phyloP scores from a whole-genome alignment of 768 basidiomycete genomes.

The Kwoniella sp. region DNA sequence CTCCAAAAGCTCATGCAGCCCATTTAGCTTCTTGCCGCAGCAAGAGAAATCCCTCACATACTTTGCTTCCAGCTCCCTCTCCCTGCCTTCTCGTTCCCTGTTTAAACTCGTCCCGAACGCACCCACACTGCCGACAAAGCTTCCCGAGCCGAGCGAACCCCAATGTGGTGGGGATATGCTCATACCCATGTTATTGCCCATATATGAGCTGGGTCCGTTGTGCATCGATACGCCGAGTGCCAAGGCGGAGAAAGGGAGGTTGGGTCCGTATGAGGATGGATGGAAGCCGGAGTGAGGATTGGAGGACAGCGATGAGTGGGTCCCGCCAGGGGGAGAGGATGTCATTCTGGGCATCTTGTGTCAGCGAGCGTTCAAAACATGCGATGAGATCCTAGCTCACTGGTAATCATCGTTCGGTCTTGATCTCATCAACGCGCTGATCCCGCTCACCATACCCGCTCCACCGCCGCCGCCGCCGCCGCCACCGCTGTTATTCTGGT shows the following conservation, averaged over 20 bases:
- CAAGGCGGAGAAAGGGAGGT: constrained; percentile 22
- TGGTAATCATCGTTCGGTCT: constrained; percentile 17
- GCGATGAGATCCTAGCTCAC: constrained; percentile 10
- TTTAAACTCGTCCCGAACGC: constrained; percentile 32
- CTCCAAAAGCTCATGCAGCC: constrained; percentile 54
- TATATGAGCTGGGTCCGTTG: constrained; percentile 11
- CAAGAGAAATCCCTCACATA: constrained; percentile 53
- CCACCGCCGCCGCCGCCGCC: constrained; percentile 22
- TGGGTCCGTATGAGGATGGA: constrained; percentile 27
- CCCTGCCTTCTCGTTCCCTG: constrained; percentile 27
- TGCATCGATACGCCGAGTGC: constrained; percentile 19
- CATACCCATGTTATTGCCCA: constrained; percentile 36
- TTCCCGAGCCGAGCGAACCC: constrained; percentile 28
- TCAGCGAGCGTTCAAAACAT: background rate
- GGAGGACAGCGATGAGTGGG: constrained; percentile 22
- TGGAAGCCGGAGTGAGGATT: constrained; percentile 33
- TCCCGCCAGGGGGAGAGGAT: constrained; percentile 13
- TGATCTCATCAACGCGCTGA: constrained; percentile 29
- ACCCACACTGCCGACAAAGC: constrained; percentile 41
- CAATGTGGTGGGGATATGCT: constrained; percentile 43
- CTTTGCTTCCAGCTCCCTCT: constrained; percentile 51
- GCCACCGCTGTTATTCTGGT: constrained; percentile 10
- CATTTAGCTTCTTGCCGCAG: constrained; percentile 51
- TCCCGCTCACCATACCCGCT: constrained; percentile 11
- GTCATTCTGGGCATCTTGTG: constrained; percentile 7